phyloP scores from a whole-genome alignment of 2,329 filamentous ascomycete species.

The Trichoderma atrobrunneum region DNA sequence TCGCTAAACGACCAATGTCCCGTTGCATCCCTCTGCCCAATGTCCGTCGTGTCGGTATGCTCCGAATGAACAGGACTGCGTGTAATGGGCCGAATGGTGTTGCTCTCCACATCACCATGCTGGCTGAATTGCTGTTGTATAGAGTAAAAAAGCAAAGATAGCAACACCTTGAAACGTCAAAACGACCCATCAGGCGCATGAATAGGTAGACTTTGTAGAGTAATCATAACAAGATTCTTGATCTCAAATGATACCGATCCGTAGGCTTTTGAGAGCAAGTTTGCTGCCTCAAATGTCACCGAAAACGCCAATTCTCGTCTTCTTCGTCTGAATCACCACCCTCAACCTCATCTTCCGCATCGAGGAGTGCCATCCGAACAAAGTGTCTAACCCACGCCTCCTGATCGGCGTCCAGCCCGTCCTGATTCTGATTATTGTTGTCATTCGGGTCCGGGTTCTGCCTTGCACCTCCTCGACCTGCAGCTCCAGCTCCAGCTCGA shows the following conservation, averaged over 20 bases:
- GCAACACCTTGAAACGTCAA: not conserved
- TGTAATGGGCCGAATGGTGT: not conserved
- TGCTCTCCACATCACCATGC: not conserved
- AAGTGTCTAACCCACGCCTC: conserved; percentile 54
- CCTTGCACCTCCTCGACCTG: conserved; percentile 1
- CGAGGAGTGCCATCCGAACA: conserved; percentile 52
- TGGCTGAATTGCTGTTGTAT: not conserved
- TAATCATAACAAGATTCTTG: not conserved
- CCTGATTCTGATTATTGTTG: conserved; percentile 15
- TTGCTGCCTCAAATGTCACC: conserved; percentile 1
- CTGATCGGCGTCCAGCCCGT: conserved; percentile 44
- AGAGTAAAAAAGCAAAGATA: not conserved
- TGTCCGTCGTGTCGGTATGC: not conserved
- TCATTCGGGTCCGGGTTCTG: not conserved
- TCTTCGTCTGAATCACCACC: conserved; percentile 39
- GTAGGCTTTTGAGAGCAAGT: not conserved
- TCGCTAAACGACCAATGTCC: not conserved
- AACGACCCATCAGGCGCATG: not conserved
- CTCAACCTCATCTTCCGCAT: conserved; percentile 48
- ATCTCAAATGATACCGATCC: too few species aligned
- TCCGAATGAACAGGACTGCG: too few species aligned
- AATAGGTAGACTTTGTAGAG: not conserved
- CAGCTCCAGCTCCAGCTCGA: conserved; percentile 23
- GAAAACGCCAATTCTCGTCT: conserved; percentile 24
- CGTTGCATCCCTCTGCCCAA: not conserved